phyloP scores from a whole-genome alignment of 208 protist species.

The Entamoeba histolytica region DNA sequence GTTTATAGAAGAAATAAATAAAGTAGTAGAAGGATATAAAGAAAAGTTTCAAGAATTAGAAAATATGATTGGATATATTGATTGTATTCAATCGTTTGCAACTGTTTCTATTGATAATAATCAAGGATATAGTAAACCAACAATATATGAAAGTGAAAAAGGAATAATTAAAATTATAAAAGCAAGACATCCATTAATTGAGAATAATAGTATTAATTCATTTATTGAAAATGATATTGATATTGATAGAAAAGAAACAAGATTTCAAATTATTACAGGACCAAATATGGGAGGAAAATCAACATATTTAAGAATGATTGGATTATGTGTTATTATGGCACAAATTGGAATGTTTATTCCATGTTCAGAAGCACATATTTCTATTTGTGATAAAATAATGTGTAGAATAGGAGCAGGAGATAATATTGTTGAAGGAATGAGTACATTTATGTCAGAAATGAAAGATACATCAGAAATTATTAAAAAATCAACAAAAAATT shows the following conservation, averaged over 20 bases:
- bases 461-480: slow-evolving; percentile 70
- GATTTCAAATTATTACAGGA: background rate
- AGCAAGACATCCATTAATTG: background rate
- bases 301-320: background rate
- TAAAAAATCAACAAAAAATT: slow-evolving; percentile 38
- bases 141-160: background rate
- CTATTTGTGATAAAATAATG: slow-evolving; percentile 38
- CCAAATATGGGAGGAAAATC: background rate
- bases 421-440: slow-evolving; percentile 56
- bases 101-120: background rate
- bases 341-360: background rate
- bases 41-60: background rate
- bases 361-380: background rate
- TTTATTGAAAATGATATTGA: background rate
- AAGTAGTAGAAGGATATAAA: background rate
- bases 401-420: slow-evolving; percentile 69
- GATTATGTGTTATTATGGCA: background rate
- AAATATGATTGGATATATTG: background rate
- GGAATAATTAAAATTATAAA: background rate
- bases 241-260: background rate
- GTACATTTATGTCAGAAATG: slow-evolving; percentile 84
- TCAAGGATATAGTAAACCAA: background rate
- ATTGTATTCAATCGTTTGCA: background rate
- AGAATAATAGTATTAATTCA: background rate
- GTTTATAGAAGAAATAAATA: background rate